Percentiles rank a stretch among this genome's conserved stretches.
These are phyloP conservation scores for Parsonsia alboflavescens DNA, from an alignment of 257 asterid genomes.

Conservation along the genomic window DNA sequence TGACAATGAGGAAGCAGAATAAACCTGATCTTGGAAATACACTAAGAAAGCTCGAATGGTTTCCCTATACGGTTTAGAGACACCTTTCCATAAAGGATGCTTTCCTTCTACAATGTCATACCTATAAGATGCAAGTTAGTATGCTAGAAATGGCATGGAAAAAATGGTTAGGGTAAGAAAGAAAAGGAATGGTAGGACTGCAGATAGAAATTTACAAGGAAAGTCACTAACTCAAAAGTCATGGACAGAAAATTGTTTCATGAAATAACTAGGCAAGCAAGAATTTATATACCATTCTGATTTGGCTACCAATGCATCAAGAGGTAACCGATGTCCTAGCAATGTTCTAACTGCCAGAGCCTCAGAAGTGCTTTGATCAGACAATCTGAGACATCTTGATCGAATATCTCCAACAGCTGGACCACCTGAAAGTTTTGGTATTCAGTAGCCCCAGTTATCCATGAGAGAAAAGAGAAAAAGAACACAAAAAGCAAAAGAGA, in stretches of 20 bases:
- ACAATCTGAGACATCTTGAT: constrained; percentile 88
- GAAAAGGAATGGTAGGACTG: not conserved
- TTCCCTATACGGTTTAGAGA: constrained; percentile 94
- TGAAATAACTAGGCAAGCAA: constrained; percentile 14
- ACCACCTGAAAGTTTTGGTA: constrained; percentile 55
- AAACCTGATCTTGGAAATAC: constrained; percentile 93
- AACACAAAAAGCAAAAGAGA: not conserved
- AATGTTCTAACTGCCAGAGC: constrained; percentile 86
- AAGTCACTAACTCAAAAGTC: not conserved
- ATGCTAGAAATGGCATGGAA: constrained; percentile 21
- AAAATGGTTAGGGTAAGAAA: constrained; percentile 6
- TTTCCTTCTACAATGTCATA: constrained; percentile 88
- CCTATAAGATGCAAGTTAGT: constrained; percentile 50
- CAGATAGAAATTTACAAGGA: not conserved
- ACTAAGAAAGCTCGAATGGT: constrained; percentile 93
- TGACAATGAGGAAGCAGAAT: constrained; percentile 13
- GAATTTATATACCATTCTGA: constrained; percentile 63
- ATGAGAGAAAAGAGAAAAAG: not conserved
- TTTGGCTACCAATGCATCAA: constrained; percentile 69
- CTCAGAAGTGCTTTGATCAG: constrained; percentile 83
- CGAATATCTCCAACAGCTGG: constrained; percentile 99
- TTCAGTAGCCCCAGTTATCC: not conserved
- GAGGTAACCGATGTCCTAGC: constrained; percentile 91
- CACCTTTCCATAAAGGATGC: constrained; percentile 79
- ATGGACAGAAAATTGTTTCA: not conserved